Conservation (phyloP, 805 yeast species). For the Lachancea quebecensis region DNA sequence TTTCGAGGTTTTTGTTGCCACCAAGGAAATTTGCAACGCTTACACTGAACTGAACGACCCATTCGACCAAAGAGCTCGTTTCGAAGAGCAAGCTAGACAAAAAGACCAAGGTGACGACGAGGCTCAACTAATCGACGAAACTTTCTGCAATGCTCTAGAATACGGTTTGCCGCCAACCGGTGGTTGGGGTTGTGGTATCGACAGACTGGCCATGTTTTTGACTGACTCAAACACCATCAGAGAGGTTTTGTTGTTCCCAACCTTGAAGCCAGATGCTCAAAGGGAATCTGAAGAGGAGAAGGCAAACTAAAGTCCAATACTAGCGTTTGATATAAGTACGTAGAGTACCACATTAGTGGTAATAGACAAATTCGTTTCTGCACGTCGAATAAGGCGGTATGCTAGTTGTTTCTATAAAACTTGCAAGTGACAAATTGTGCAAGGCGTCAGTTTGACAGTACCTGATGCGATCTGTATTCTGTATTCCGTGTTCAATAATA, state of each 20-base stretch:
- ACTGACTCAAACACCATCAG: conserved; percentile 94
- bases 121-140: conserved; percentile 94
- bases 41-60: conserved; percentile 99
- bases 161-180: conserved; percentile 99
- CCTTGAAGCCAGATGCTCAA: conserved; percentile 84
- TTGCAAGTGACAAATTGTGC: too few species aligned
- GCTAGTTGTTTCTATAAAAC: too few species aligned
- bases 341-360: background rate
- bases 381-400: too few species aligned
- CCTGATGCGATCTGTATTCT: too few species aligned
- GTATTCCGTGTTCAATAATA: too few species aligned
- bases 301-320: conserved; percentile 8
- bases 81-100: conserved; percentile 98
- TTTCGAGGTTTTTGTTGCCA: conserved; percentile 96
- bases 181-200: conserved; percentile 99
- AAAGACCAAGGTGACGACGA: conserved; percentile 99
- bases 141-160: conserved; percentile 95
- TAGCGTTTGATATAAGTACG: background rate
- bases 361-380: background rate
- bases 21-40: conserved; percentile 97
- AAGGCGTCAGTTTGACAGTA: too few species aligned
- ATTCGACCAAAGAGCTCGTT: conserved; percentile 94
- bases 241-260: conserved; percentile 97
- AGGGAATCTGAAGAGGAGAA: conserved; percentile 31
- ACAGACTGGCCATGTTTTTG: conserved; percentile 95